Percentiles rank a stretch among this genome's conserved stretches.
phyloP scores from a whole-genome alignment of 169 alveolate genomes.

The Plasmodium inui region DNA sequence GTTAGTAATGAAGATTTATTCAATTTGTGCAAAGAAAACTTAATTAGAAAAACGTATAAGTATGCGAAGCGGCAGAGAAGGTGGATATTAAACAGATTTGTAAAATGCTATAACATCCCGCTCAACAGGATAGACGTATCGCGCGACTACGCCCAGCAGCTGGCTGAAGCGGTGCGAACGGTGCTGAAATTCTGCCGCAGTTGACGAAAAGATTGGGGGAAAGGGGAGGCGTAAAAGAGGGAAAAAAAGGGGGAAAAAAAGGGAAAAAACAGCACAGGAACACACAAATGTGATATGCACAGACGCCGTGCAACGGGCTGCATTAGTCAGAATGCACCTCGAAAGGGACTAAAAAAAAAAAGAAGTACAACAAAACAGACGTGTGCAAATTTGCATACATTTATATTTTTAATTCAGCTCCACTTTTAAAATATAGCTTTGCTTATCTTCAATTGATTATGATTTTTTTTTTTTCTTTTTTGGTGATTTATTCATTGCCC shows the following conservation, averaged over 20 bases:
- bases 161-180: slow-evolving; percentile 7
- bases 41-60: slow-evolving; percentile 81
- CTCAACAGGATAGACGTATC: slow-evolving; percentile 56
- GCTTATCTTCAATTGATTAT: background rate
- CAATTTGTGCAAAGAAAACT: slow-evolving; percentile 70
- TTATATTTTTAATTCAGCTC: background rate
- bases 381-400: background rate
- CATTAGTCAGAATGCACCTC: background rate
- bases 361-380: background rate
- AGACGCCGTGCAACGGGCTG: background rate
- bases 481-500: background rate
- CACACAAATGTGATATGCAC: background rate
- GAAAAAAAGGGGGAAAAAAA: background rate
- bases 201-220: slow-evolving; percentile 4
- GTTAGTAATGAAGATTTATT: slow-evolving; percentile 26
- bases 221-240: no score
- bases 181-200: slow-evolving; percentile 24
- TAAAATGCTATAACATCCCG: slow-evolving; percentile 32
- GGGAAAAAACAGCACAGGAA: background rate
- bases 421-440: background rate
- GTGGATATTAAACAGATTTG: slow-evolving; percentile 82
- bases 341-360: background rate
- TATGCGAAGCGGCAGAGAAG: slow-evolving; percentile 83
- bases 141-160: slow-evolving; percentile 15
- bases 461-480: background rate